Conservation (phyloP, 805 yeast species). For the Cyberlindnera mrakii region DNA sequence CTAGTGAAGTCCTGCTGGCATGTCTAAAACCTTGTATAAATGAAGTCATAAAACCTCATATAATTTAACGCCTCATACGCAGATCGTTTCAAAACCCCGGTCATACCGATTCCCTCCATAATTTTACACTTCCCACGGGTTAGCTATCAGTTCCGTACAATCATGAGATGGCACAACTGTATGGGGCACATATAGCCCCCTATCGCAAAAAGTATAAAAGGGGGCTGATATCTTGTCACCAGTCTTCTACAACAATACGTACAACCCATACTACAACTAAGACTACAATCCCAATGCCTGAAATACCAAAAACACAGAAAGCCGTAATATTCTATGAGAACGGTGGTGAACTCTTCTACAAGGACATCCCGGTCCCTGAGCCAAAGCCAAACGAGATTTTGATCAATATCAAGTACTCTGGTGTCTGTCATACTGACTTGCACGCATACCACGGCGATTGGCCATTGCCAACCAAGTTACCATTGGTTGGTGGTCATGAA, state of each 20-base stretch:
- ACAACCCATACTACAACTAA: background rate
- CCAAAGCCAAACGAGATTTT: constrained; percentile 53
- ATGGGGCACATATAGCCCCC: too few species aligned
- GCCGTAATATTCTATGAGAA: constrained; percentile 45
- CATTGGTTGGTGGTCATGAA: constrained; percentile 68
- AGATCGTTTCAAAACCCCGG: too few species aligned
- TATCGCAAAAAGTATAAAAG: background rate
- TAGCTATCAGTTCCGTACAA: too few species aligned
- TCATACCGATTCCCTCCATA: too few species aligned
- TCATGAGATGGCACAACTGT: too few species aligned
- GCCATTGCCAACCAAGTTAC: constrained; percentile 53
- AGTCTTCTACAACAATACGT: background rate
- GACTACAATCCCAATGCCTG: constrained; percentile 4
- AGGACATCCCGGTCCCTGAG: constrained; percentile 47
- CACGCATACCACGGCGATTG: constrained; percentile 57
- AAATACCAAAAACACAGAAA: constrained; percentile 41
- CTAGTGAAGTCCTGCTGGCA: too few species aligned
- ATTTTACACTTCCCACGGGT: too few species aligned
- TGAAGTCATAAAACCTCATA: too few species aligned
- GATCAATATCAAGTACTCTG: constrained; percentile 54
- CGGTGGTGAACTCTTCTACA: constrained; percentile 42
- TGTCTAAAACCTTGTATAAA: too few species aligned
- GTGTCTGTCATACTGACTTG: constrained; percentile 63
- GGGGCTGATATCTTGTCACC: background rate
- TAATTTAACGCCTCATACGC: too few species aligned